Evolutionary conservation across 1,284 basidiomycete species (phyloP), one percentile per base, ranked within the genome.

Genomic region (Trichosporon ovoides): DNA sequence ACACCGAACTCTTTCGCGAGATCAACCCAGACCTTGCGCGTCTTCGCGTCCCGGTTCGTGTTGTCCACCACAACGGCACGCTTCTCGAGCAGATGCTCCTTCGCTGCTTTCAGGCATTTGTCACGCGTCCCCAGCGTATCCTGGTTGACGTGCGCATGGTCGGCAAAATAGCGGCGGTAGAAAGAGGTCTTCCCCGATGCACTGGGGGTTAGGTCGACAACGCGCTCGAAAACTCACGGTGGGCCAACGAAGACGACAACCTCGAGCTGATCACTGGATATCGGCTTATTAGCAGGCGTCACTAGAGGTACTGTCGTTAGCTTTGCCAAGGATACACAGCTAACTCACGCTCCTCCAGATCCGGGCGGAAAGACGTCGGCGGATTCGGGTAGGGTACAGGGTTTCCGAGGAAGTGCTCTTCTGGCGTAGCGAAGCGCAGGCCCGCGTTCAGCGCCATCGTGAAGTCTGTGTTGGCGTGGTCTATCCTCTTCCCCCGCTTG

Each of bases 221-320:
- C 5, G 6, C 12, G 36, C 3, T 5, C 6, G 10, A n/a, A 3
- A 13, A 71, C 70, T 46, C 52, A 72, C 66, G 95, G 94, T 55
- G 84, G 85, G 13, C 94, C 95, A 6, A 92, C 87, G 65, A 98
- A 92, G 7, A 98, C 62, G 2, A 97, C 85, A 2, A 96, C 79
- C 59, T 83, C 81, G 53, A 71, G 63, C 46, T 69, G 62, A 36
- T 66, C 58, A 19, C 84, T 84, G 16, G 87, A 61, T 31, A 91
- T 78, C 1, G 86, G 82, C 0, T 82, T 79, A 38, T 83, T 81
- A 35, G 85, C 82, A 2, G 88, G 87, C n/a, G 82, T 80, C 57
- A 85, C 78, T 0, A 76, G 75, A 2, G 87, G 84, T 13, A 82
- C 87, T 80, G 66, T 55, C 64, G 50, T 56, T 37, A 58, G 56